These are phyloP conservation scores for Ceratopteris richardii DNA, from an alignment of 75 land plant genomes.

Conservation along the genomic window DNA sequence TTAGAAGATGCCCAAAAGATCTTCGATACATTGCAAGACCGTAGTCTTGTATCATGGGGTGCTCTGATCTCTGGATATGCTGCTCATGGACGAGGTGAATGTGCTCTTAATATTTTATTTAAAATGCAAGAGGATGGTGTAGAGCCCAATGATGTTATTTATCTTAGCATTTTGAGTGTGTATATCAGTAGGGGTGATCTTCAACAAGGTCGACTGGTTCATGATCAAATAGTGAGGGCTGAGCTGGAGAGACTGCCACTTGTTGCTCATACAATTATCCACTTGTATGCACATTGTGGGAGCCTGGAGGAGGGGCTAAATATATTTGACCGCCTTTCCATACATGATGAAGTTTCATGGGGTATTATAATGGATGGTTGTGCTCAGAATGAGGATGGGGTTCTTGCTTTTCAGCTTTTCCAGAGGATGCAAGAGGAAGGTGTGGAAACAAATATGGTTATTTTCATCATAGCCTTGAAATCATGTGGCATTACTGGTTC, in stretches of 20 bases:
- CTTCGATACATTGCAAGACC: slow-evolving; percentile 27
- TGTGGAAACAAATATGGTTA: slow-evolving; percentile 22
- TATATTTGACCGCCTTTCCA: slow-evolving; percentile 30
- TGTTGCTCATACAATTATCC: slow-evolving; percentile 35
- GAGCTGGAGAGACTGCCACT: slow-evolving; percentile 13
- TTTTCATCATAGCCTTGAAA: slow-evolving; percentile 30
- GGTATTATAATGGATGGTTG: slow-evolving; percentile 40
- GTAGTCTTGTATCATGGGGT: slow-evolving; percentile 37
- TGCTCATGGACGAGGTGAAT: slow-evolving; percentile 5
- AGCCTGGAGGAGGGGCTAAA: slow-evolving; percentile 27
- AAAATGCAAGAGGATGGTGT: slow-evolving; percentile 30
- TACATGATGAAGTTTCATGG: slow-evolving; percentile 45
- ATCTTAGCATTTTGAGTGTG: slow-evolving; percentile 30
- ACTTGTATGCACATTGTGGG: slow-evolving; percentile 52
- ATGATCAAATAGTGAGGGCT: slow-evolving; percentile 26
- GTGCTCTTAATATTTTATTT: slow-evolving; percentile 22
- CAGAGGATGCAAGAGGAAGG: slow-evolving; percentile 19
- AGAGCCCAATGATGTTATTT: slow-evolving; percentile 38
- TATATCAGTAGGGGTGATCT: slow-evolving; percentile 22
- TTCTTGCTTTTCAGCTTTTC: slow-evolving; percentile 35
- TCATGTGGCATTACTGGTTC: slow-evolving; percentile 46
- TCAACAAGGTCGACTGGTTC: slow-evolving; percentile 29
- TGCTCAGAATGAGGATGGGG: slow-evolving; percentile 31
- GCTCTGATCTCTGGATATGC: slow-evolving; percentile 37
- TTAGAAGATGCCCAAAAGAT: slow-evolving; percentile 27